Evolutionary conservation across 2,329 filamentous ascomycete species (phyloP).

Genomic region (Diplodia corticola): DNA sequence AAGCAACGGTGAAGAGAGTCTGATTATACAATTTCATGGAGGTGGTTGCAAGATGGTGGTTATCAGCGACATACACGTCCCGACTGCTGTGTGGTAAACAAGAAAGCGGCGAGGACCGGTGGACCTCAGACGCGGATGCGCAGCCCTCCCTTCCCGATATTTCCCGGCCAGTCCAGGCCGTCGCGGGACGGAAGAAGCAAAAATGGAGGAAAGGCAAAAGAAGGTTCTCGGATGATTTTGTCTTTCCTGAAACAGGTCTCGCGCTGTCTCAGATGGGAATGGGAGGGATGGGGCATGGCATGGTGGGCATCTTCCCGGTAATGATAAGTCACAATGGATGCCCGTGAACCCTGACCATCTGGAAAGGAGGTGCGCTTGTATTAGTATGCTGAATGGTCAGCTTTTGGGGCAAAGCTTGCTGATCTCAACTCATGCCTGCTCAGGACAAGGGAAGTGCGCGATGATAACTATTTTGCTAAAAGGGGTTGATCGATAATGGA

Average conservation of each 20-base stretch:
- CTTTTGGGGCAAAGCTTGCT: not conserved
- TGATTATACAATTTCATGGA: no score
- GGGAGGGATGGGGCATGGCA: not conserved
- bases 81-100: no score
- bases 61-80: no score
- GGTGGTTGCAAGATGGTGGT: no score
- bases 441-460: not conserved
- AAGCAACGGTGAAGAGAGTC: no score
- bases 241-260: not conserved
- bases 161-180: not conserved
- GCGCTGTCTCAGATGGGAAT: not conserved
- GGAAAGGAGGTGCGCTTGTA: not conserved
- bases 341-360: not conserved
- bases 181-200: not conserved
- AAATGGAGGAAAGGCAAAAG: not conserved
- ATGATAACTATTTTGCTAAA: not conserved
- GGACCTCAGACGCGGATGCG: no score
- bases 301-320: not conserved
- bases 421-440: not conserved
- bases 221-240: constrained; percentile 1
- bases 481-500: no score
- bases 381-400: not conserved
- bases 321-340: not conserved
- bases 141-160: not conserved
- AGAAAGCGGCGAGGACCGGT: no score